Base-by-base conservation (phyloP, 805 yeast species). In the Candida takata region DNA sequence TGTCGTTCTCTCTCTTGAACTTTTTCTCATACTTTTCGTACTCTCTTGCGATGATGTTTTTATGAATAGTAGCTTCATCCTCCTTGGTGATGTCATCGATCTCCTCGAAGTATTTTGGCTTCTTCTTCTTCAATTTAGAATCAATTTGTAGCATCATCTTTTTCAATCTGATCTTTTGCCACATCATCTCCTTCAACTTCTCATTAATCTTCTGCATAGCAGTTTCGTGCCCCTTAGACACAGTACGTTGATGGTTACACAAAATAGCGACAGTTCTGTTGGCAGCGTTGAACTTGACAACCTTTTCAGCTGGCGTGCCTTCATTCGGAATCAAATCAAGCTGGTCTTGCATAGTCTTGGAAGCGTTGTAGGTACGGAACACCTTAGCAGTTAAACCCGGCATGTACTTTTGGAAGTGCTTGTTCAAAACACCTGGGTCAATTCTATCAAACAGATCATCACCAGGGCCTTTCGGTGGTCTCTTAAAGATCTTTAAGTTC, bases 211-310 rank as follows among this genome's bases (percentile, higher is more conserved):
- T 85, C 45, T 77, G 84, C 41, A 90, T 85, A 6, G 87, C 69
- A 17, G 74, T 73, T 31, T 83, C 94, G 54, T 90, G 97, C 5
- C 76, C 75, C 55, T 88, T 90, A 33, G 87, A 74, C 8, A 88
- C 87, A 14, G 95, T 77, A 60, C 96, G 79, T 69, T 88, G 97
- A 72, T 88, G 97, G 69, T 88, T 88, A 82, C 97, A 88, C 51
- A 88, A 65, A 42, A 88, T 86, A 6, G 97, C 97, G 40, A 88
- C 97, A 3, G 90, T 82, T 60, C 97, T 75, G 57, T 88, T 88
- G 2, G 97, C 97, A 15, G 96, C 96, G 60, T 90, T 88, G 61
- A 81, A 88, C 42, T 74, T 78, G 38, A 88, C 79, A 34, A 88
- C 79, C 51, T 86, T 90, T 55, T 88, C 97, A 17, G 83, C 80